Percentiles rank a stretch among this genome's conserved stretches.
Conservation (phyloP, 371 early-diverging fungal genomes). For the Coemansia sp. region DNA sequence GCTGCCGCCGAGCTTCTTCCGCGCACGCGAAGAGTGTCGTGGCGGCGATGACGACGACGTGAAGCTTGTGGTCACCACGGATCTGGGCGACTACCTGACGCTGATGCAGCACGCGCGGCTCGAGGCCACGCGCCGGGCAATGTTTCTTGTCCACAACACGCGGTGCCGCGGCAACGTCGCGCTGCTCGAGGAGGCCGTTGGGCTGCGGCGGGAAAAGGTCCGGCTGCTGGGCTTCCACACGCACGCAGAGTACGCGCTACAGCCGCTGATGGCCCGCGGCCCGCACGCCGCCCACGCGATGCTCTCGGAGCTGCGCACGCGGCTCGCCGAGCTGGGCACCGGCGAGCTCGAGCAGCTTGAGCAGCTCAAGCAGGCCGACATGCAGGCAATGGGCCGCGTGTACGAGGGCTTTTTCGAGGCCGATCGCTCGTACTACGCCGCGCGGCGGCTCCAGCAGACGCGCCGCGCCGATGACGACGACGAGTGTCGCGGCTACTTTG, state of each 20-base stretch:
- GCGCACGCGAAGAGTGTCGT: conserved; percentile 46
- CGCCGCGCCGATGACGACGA: conserved; percentile 68
- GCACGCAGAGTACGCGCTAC: conserved; percentile 69
- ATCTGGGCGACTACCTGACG: conserved; percentile 57
- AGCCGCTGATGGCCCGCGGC: conserved; percentile 80
- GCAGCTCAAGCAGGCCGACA: conserved; percentile 54
- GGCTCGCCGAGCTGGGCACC: conserved; percentile 56
- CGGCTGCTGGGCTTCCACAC: conserved; percentile 65
- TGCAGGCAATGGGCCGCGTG: conserved; percentile 20
- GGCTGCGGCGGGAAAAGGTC: conserved; percentile 57
- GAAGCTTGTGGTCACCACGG: conserved; percentile 66
- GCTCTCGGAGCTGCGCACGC: conserved; percentile 58
- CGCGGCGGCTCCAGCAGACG: conserved; percentile 61
- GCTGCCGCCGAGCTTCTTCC: conserved; percentile 65
- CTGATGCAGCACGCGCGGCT: conserved; percentile 59
- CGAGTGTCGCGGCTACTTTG: conserved; percentile 71
- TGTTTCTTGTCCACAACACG: conserved; percentile 55
- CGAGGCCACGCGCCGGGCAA: conserved; percentile 58
- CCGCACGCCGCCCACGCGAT: conserved; percentile 65
- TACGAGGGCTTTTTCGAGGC: conserved; percentile 57
- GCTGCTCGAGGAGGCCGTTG: conserved; percentile 52
- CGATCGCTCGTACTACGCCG: conserved; percentile 72
- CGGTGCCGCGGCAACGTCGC: conserved; percentile 60
- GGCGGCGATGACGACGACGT: conserved; percentile 52
- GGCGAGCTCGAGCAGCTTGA: conserved; percentile 60